Evolutionary conservation across 768 basidiomycete species (phyloP), one percentile per base, ranked within the genome.

Genomic region (Tulasnella sp.): DNA sequence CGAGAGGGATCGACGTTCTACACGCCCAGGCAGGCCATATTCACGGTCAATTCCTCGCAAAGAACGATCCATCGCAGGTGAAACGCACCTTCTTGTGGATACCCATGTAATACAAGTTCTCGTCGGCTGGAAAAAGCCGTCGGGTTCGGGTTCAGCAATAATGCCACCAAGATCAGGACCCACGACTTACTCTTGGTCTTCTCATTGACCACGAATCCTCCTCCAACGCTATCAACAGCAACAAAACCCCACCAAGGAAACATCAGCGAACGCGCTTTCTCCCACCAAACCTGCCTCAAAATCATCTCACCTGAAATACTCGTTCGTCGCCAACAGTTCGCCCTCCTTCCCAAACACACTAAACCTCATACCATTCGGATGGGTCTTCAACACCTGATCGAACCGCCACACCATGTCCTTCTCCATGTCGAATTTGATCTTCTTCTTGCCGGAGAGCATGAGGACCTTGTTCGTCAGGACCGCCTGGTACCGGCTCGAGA

Each of bases 191-290:
- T 92, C 88, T 96, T 93, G 1, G 96, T 98, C 85, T 96, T 94
- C 58, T 96, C 94, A 83, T 98, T 98, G 37, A 98, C 96, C 3
- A 97, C 96, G 84, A 97, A 98, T 2, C 96, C 96, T 69, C 96
- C 96, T 2, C 96, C 96, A 75, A 98, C 96, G 78, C 94, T 91
- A 31, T 34, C 12, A 69, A 7, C 31, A 31, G 31, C n/a, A 37
- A 28, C 16, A 37, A 69, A 20, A 69, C 2, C 11, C 24, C 31
- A 8, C 9, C 42, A 9, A n/a, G 42, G 1, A 18, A 46, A 46
- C 46, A 46, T 46, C 14, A 46, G 46, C 46, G 12, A 46, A 46
- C 46, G 16, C 46, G 46, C 12, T 28, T 28, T 28, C 31, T 69
- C 64, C 5, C 28, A 28, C 1, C 18, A 9, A 69, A 12, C 18